A percentile compares a stretch with the other conserved stretches of the same genome.
phyloP scores from a whole-genome alignment of 805 yeast species.

The Tetrapisispora pingtungensis region DNA sequence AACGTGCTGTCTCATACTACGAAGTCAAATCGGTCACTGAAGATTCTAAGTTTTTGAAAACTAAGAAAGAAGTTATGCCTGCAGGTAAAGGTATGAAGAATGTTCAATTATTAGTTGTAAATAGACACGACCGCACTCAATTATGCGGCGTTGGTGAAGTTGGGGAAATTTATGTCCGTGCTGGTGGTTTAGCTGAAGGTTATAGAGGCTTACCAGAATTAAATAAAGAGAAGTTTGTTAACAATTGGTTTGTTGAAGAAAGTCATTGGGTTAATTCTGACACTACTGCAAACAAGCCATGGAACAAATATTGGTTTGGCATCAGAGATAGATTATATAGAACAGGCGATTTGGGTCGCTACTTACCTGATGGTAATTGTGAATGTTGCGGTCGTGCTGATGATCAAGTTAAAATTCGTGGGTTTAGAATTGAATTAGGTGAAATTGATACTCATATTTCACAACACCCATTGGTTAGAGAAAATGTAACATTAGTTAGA shows the following conservation, averaged over 20 bases:
- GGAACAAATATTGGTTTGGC: conserved; percentile 82
- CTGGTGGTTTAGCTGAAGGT: conserved; percentile 96
- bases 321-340: conserved; percentile 94
- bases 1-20: conserved; percentile 92
- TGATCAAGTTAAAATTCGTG: conserved; percentile 96
- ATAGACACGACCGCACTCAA: conserved; percentile 77
- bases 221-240: conserved; percentile 77
- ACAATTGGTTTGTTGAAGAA: conserved; percentile 79
- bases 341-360: conserved; percentile 96
- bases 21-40: conserved; percentile 66
- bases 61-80: conserved; percentile 91
- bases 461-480: conserved; percentile 86
- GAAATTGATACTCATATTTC: conserved; percentile 97
- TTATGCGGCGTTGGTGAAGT: conserved; percentile 98
- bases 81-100: conserved; percentile 97
- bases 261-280: conserved; percentile 54
- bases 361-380: conserved; percentile 92
- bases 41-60: conserved; percentile 65
- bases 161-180: conserved; percentile 97
- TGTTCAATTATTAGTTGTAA: conserved; percentile 89
- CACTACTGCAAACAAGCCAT: conserved; percentile 38
- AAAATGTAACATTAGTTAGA: conserved; percentile 83
- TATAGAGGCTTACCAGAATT: conserved; percentile 85
- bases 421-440: conserved; percentile 96
- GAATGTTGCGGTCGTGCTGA: conserved; percentile 99